A percentile compares a stretch with the other conserved stretches of the same genome.
These are phyloP conservation scores for Dothideomycetes sp. DNA, from an alignment of 2,329 filamentous ascomycete genomes.

Conservation along the genomic window DNA sequence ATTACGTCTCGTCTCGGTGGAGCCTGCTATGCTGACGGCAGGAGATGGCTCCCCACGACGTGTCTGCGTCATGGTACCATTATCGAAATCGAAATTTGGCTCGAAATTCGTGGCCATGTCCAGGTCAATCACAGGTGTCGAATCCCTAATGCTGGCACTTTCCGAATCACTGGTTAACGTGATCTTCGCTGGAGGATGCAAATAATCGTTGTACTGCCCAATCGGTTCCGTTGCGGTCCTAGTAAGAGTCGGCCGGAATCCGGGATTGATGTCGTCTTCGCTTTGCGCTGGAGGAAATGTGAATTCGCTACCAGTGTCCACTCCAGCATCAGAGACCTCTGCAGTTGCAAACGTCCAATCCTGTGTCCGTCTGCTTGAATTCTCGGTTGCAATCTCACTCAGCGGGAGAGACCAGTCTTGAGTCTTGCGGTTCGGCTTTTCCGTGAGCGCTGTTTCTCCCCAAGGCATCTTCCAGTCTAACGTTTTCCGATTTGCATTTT, in stretches of 20 bases:
- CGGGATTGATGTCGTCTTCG: constrained; percentile 18
- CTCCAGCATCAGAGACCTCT: constrained; percentile 15
- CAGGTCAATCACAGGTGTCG: constrained; percentile 35
- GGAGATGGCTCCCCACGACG: constrained; percentile 19
- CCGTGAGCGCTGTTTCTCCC: constrained; percentile 3
- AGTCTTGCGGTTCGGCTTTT: constrained; percentile 26
- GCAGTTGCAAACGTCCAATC: constrained; percentile 33
- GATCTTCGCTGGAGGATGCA: constrained; percentile 13
- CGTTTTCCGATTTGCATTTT: constrained; percentile 29
- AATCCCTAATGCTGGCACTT: constrained; percentile 23
- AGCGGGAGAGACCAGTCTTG: constrained; percentile 46
- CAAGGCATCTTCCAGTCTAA: constrained; percentile 36
- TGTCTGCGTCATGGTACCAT: constrained; percentile 14
- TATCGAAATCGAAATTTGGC: constrained; percentile 9
- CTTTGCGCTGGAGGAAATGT: constrained; percentile 9
- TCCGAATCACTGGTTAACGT: constrained; percentile 16
- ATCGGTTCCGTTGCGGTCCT: constrained; percentile 31
- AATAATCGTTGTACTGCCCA: constrained; percentile 27
- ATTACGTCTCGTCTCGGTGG: constrained; percentile 31
- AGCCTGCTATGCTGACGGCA: constrained; percentile 14
- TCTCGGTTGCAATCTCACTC: constrained; percentile 21
- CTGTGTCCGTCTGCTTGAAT: constrained; percentile 31
- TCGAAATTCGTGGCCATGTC: constrained; percentile 16
- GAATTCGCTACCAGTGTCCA: constrained; percentile 10
- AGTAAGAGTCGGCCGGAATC: constrained; percentile 28